Evolutionary conservation across 2,329 filamentous ascomycete genomes (phyloP).

Genomic region (Epichloe scottii): DNA sequence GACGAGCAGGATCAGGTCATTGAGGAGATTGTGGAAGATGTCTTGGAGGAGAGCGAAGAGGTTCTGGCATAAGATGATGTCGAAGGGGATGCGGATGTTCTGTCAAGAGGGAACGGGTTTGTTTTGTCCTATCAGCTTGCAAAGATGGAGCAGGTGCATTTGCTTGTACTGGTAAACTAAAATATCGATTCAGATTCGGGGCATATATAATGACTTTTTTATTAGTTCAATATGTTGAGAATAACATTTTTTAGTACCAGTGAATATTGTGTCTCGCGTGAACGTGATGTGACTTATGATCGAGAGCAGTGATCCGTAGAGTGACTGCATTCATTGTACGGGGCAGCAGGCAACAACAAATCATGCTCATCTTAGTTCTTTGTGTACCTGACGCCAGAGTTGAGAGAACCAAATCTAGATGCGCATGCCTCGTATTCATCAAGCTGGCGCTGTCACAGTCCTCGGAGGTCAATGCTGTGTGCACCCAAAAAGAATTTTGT

Average conservation of each 20-base stretch:
- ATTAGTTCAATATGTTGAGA: neutral
- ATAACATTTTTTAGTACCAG: neutral
- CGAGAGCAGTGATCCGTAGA: neutral
- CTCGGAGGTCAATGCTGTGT: neutral
- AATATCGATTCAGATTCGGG: conserved; percentile 1
- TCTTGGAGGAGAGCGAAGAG: conserved; percentile 76
- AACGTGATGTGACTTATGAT: neutral
- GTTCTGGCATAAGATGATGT: conserved; percentile 28
- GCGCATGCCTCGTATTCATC: too few species aligned
- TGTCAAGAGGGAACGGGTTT: neutral
- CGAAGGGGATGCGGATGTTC: neutral
- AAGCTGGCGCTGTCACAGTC: neutral
- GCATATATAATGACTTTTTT: conserved; percentile 4
- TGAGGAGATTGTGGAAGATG: conserved; percentile 82
- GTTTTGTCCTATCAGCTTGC: conserved; percentile 15
- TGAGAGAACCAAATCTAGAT: too few species aligned
- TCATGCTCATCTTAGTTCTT: too few species aligned
- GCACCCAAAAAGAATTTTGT: neutral
- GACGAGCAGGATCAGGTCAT: conserved; percentile 66
- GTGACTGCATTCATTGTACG: too few species aligned
- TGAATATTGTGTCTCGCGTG: neutral
- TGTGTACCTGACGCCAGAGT: too few species aligned
- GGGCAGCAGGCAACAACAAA: too few species aligned
- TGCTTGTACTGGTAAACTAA: conserved; percentile 21
- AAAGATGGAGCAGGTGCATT: conserved; percentile 16